These are phyloP conservation scores for Edaphochlamys debaryana DNA, from an alignment of 139 green algal genomes.

Conservation along the genomic window DNA sequence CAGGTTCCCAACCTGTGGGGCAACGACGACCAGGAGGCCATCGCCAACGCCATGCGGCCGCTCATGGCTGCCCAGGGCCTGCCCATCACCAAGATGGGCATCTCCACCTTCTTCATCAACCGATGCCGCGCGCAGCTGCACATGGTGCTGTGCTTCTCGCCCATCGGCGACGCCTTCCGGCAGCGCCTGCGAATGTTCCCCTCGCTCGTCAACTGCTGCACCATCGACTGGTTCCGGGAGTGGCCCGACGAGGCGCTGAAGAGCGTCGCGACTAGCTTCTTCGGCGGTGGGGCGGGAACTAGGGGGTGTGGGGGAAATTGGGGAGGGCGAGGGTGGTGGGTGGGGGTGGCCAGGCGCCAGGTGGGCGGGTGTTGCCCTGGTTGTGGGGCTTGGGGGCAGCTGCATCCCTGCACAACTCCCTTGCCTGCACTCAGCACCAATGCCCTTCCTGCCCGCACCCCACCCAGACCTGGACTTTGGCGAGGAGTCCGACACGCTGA, in stretches of 20 bases:
- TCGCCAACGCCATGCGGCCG: slow-evolving; percentile 70
- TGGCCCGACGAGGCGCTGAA: slow-evolving; percentile 81
- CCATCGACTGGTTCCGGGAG: slow-evolving; percentile 89
- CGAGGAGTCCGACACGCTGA: slow-evolving; percentile 14
- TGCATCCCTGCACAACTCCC: too few relatives aligned
- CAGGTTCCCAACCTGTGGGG: slow-evolving; percentile 79
- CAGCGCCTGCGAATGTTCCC: slow-evolving; percentile 90
- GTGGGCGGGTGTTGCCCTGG: too few relatives aligned
- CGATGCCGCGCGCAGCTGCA: slow-evolving; percentile 76
- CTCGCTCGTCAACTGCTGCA: slow-evolving; percentile 88
- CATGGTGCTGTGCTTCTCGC: slow-evolving; percentile 84
- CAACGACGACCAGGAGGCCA: slow-evolving; percentile 79
- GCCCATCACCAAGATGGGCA: slow-evolving; percentile 68
- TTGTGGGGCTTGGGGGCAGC: too few relatives aligned
- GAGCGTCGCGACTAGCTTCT: slow-evolving; percentile 68
- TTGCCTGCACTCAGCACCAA: too few relatives aligned
- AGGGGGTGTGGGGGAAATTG: too few relatives aligned
- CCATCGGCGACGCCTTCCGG: slow-evolving; percentile 85
- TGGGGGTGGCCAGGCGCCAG: too few relatives aligned
- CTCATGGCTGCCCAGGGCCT: slow-evolving; percentile 69
- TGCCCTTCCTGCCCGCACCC: too few relatives aligned
- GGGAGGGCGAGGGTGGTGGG: too few relatives aligned
- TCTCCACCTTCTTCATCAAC: slow-evolving; percentile 71
- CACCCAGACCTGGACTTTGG: slow-evolving; percentile 34
- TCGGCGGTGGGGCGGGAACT: slow-evolving; percentile 34